A percentile compares a stretch with the other conserved stretches of the same genome.
Evolutionary conservation across 768 basidiomycete genomes (phyloP).

Genomic region (Coprinellus micaceus): DNA sequence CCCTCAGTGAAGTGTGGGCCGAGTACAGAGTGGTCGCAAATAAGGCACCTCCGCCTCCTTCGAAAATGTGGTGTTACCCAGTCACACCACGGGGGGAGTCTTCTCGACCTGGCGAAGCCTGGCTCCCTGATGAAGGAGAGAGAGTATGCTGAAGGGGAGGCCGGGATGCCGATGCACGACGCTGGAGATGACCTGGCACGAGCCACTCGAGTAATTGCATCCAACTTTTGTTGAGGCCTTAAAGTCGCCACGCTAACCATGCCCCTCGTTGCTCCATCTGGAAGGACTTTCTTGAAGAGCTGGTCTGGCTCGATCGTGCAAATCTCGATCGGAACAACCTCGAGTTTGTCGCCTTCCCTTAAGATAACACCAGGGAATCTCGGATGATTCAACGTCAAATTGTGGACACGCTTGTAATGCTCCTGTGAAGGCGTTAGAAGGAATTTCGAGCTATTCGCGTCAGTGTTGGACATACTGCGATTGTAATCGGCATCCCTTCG

Average conservation of each 20-base stretch:
- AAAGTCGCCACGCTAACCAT: conserved; percentile 68
- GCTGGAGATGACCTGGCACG: conserved; percentile 4
- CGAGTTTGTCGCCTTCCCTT: conserved; percentile 5
- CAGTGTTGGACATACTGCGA: conserved; percentile 28
- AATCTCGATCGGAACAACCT: conserved; percentile 60
- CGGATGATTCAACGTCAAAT: conserved; percentile 23
- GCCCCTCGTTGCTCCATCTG: conserved; percentile 56
- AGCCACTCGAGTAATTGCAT: conserved; percentile 43
- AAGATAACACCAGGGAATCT: conserved; percentile 15
- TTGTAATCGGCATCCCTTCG: conserved; percentile 31
- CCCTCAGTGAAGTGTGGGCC: no score
- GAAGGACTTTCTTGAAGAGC: conserved; percentile 66
- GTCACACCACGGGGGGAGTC: no score
- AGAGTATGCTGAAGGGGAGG: no score
- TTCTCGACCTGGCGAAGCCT: no score
- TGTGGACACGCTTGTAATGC: conserved; percentile 24
- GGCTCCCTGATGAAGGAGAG: no score
- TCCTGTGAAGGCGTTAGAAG: not conserved
- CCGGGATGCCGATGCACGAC: no score
- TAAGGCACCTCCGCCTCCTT: no score
- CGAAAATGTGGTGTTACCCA: no score
- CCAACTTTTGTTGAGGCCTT: conserved; percentile 52
- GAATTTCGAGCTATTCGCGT: not conserved
- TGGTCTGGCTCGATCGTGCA: conserved; percentile 63
- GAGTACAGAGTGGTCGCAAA: no score